A percentile compares a stretch with the other conserved stretches of the same genome.
These are phyloP conservation scores for Clarireedia paspali DNA, from an alignment of 2,329 filamentous ascomycete species.

Conservation along the genomic window DNA sequence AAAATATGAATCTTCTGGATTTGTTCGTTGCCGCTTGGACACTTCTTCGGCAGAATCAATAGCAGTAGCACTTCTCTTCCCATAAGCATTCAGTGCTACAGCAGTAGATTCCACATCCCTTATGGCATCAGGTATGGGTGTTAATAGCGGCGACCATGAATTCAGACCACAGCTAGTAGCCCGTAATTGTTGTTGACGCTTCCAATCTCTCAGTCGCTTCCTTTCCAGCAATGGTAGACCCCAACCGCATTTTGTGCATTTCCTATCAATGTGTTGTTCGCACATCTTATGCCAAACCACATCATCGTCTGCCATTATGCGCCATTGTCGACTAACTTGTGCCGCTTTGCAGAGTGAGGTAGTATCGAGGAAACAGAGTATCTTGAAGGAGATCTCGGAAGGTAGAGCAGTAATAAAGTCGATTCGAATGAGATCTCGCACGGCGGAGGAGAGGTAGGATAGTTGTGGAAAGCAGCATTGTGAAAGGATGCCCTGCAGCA, in stretches of 20 bases:
- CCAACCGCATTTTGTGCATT: slow-evolving; percentile 94
- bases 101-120: slow-evolving; percentile 6
- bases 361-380: slow-evolving; percentile 87
- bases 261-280: slow-evolving; percentile 89
- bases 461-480: slow-evolving; percentile 98
- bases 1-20: slow-evolving; percentile 18
- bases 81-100: slow-evolving; percentile 12
- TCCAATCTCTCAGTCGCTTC: slow-evolving; percentile 74
- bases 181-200: slow-evolving; percentile 67
- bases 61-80: slow-evolving; percentile 23
- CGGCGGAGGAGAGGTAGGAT: slow-evolving; percentile 82
- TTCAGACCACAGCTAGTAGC: slow-evolving; percentile 51
- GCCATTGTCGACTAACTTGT: slow-evolving; percentile 86
- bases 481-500: slow-evolving; percentile 91
- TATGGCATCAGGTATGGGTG: slow-evolving; percentile 36
- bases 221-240: slow-evolving; percentile 83
- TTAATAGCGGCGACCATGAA: slow-evolving; percentile 43
- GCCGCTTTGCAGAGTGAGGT: slow-evolving; percentile 92
- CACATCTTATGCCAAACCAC: slow-evolving; percentile 98
- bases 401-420: slow-evolving; percentile 89
- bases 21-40: slow-evolving; percentile 21
- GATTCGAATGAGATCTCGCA: slow-evolving; percentile 93
- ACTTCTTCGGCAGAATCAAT: slow-evolving; percentile 10
- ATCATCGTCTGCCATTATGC: slow-evolving; percentile 87
- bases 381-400: slow-evolving; percentile 85